phyloP scores from a whole-genome alignment of 495 filamentous ascomycete species.

The Podospora anserina region DNA sequence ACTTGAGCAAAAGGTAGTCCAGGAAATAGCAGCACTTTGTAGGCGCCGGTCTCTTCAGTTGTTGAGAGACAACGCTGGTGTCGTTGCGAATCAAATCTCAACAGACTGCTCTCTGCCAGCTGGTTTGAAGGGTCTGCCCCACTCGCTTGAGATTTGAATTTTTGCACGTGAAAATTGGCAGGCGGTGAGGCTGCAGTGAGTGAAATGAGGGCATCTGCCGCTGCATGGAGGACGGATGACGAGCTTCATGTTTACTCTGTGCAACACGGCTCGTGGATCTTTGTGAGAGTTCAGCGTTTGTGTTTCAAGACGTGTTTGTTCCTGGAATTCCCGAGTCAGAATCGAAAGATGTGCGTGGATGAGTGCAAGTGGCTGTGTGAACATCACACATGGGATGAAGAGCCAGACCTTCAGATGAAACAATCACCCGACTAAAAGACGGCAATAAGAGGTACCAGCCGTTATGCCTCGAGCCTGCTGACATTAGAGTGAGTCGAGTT shows the following conservation, averaged over 20 bases:
- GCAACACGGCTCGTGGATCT: conserved; percentile 3
- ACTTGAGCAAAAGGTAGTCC: background rate
- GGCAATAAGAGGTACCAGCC: background rate
- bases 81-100: conserved; percentile 26
- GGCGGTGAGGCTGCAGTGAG: background rate
- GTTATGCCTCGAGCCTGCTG: background rate
- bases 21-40: background rate
- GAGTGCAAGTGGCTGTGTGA: background rate
- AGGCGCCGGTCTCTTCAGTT: conserved; percentile 17
- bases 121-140: conserved; percentile 1
- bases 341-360: background rate
- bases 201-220: background rate
- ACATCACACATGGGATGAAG: background rate
- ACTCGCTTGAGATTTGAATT: conserved; percentile 6
- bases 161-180: conserved; percentile 10
- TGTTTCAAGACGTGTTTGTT: background rate
- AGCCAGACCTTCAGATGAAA: background rate
- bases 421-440: background rate
- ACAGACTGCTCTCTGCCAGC: conserved; percentile 2
- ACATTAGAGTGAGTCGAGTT: background rate
- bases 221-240: background rate
- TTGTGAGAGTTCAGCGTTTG: background rate
- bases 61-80: conserved; percentile 18
- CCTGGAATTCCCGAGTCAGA: background rate
- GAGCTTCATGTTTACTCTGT: background rate